Base-by-base conservation (phyloP, 2,329 filamentous ascomycete genomes). In the Penicillium sp. region DNA sequence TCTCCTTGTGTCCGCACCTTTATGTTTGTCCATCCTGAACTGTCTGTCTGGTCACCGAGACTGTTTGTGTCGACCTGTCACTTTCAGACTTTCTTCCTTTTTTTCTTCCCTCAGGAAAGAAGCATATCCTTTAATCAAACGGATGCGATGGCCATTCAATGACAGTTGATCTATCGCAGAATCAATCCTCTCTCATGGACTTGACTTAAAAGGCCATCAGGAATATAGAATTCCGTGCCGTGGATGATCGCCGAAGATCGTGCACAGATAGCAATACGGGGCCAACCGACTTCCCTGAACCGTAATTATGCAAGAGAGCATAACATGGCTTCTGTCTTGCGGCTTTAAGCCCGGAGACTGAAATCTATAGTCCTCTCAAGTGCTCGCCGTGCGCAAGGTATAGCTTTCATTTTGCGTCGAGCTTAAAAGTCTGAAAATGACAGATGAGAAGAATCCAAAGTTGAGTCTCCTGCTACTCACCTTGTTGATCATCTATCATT, bases 11-110 rank as follows among this genome's bases (percentile, higher is more conserved):
- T 19, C n/a, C 19, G 40, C 22, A 42, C 1, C 6, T 37, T 52
- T 37, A 33, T 52, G 10, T 52, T 13, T 10, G 14, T 49, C 19
- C 19, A 22, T 22, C 19, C 19, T 22, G 19, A 22, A 16, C 14
- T n/a, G 28, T 22, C 22, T 22, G 13, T 13, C 19, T 35, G 22
- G 22, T 38, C n/a, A 14, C 19, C 33, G 19, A n/a, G 14, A 22
- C 19, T 45, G 42, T 45, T 22, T 22, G 10, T 14, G 22, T 45
- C 22, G 54, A 46, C 53, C 53, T 56, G 30, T 56, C 42, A 52
- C 49, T 37, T 38, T 11, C 30, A 33, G 30, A n/a, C 16, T 38
- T 25, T 28, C 28, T 19, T 52, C 13, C 35, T 37, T 37, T 30
- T 49, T 30, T 49, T 30, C 25, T 51, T 33, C 7, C 28, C 5